A percentile compares a stretch with the other conserved stretches of the same genome.
These are phyloP conservation scores for Psidium friedrichsthalianum DNA, from an alignment of 345 rosid species.

Conservation along the genomic window DNA sequence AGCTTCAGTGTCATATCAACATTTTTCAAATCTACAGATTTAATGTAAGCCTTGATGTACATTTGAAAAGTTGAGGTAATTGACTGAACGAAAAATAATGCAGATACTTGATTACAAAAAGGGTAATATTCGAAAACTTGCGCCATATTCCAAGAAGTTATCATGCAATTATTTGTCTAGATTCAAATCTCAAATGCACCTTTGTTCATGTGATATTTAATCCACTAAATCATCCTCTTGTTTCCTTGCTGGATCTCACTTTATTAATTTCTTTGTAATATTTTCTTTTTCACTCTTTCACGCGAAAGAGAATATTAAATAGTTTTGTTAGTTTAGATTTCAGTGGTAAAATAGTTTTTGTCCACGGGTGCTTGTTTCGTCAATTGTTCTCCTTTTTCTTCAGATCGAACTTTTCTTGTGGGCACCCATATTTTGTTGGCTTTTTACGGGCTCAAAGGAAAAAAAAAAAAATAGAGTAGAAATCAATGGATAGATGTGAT, in stretches of 20 bases:
- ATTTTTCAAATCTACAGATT: too few relatives aligned
- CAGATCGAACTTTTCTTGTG: too few relatives aligned
- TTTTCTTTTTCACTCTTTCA: not conserved
- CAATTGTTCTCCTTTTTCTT: too few relatives aligned
- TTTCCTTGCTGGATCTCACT: not conserved
- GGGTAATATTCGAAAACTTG: not conserved
- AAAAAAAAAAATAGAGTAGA: too few relatives aligned
- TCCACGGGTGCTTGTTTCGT: not conserved
- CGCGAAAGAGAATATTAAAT: not conserved
- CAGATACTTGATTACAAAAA: not conserved
- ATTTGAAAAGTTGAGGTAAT: not conserved
- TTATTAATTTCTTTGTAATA: not conserved
- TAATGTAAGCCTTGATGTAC: not conserved
- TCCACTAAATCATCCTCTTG: not conserved
- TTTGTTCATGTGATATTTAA: not conserved
- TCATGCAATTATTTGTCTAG: not conserved
- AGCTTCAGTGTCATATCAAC: too few relatives aligned
- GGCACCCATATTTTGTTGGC: too few relatives aligned
- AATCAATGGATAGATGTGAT: too few relatives aligned
- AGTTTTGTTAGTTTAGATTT: not conserved
- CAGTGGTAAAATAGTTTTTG: not conserved
- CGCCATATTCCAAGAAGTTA: not conserved
- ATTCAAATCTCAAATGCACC: not conserved
- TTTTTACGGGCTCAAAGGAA: too few relatives aligned
- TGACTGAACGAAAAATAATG: not conserved